phyloP scores from a whole-genome alignment of 129 eudicot species.

The Pulicaria dysenterica region DNA sequence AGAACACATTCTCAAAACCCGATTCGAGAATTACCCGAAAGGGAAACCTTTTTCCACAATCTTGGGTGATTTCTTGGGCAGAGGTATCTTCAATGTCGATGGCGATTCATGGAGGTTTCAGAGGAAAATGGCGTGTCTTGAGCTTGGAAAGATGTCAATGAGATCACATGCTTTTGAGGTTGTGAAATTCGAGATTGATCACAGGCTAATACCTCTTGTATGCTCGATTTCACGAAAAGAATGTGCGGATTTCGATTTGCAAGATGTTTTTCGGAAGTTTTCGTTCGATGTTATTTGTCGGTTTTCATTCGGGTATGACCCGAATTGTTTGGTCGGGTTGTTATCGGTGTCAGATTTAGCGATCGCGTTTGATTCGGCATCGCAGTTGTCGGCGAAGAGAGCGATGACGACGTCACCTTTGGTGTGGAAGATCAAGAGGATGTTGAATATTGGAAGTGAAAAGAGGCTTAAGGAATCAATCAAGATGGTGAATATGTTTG shows the following conservation, averaged over 20 bases:
- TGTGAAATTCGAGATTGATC: conserved; percentile 47
- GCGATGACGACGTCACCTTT: conserved; percentile 59
- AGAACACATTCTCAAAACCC: conserved; percentile 78
- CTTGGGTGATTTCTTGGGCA: conserved; percentile 75
- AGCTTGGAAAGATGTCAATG: conserved; percentile 58
- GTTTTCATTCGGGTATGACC: conserved; percentile 82
- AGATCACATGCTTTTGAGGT: conserved; percentile 59
- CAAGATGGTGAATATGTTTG: conserved; percentile 46
- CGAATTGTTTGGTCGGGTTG: conserved; percentile 53
- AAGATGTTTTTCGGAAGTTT: conserved; percentile 75
- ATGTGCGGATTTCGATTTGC: conserved; percentile 51
- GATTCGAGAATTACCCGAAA: conserved; percentile 78
- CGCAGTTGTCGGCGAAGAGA: conserved; percentile 69
- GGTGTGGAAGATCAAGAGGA: conserved; percentile 66
- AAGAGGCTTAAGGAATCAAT: conserved; percentile 47
- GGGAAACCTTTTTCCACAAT: conserved; percentile 74
- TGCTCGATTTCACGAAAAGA: conserved; percentile 26
- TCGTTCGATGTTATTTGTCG: conserved; percentile 66
- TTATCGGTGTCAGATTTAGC: conserved; percentile 61
- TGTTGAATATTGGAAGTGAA: conserved; percentile 64
- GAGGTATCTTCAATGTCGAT: conserved; percentile 87
- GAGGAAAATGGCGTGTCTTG: conserved; percentile 70
- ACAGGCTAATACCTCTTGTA: conserved; percentile 53
- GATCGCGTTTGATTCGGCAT: conserved; percentile 61
- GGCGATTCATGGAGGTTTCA: conserved; percentile 84